Base-by-base conservation (phyloP, 371 early-diverging fungal genomes). In the Lichtheimia ornata region DNA sequence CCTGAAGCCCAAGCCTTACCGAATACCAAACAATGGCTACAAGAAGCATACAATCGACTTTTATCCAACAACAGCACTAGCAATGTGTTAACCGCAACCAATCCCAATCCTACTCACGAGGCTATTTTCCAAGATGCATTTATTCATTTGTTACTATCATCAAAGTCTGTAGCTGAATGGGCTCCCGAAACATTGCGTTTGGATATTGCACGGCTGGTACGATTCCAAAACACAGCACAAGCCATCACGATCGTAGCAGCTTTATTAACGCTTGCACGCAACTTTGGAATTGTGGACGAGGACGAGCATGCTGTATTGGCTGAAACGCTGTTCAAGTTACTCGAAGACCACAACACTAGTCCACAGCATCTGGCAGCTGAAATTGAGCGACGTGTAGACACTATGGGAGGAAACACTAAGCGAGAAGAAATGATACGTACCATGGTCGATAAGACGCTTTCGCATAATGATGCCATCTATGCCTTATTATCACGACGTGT, bases 391-490 rank as follows among this genome's bases (percentile, higher is more conserved):
- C 15, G 22, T 11, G 27, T 18, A 11, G 43, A 2, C 20, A 30
- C 11, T 11, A 41, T 24, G 20, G n/a, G 15, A 3, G 24, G 18
- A 18, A 15, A 4, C 27, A 45, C 13, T 0, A 22, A 24, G 15
- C 18, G 22, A 5, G 30, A 40, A 5, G 43, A 55, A n/a, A 42
- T 56, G 43, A 67, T 91, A 17, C 70, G 72, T 45, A 71, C 64
- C 58, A 90, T 91, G 91, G 88, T 91, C 9, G 80, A 79, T 41
- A 91, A 89, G 71, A 90, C 89, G 1, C 69, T 93, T 3, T 82
- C 84, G 12, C 81, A 83, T 58, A 71, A 72, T 5, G 91, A 93
- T 65, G 80, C 89, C 2, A 80, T 93, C 5, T 91, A 84, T 64
- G 66, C 76, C 0, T 65, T 93, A 5, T 64, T 93, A 20, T 72